Base-by-base conservation (phyloP, 2,329 filamentous ascomycete species). In the Aphanocladium album region DNA sequence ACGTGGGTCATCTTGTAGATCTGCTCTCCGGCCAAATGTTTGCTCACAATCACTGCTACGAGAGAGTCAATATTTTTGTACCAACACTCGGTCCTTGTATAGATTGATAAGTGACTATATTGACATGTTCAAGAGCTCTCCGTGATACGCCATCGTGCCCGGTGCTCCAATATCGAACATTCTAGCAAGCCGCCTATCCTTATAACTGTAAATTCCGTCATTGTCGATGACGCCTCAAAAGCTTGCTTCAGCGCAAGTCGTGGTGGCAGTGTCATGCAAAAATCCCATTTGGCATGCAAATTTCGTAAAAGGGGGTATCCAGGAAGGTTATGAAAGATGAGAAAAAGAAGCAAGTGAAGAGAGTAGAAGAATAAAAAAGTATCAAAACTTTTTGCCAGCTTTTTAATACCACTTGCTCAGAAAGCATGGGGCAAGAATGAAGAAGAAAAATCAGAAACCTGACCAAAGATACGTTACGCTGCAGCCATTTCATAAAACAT, bases 401-500 rank as follows among this genome's bases (percentile, higher is more conserved):
- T 57, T 59, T 60, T 51, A 35, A 56, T 43, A 53, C 23, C 37
- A 47, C 51, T 33, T 37, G 23, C 37, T 62, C 27, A 50, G 25
- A 19, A 39, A 54, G 33, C 9, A 25, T n/a, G n/a, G 37, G 16
- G 27, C 35, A 39, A 27, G 12, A 49, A 47, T 6, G 47, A 43
- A 45, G 56, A 66, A 62, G 61, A 64, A 62, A 68, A 62, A 68
- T 67, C 66, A 68, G 62, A 67, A 61, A 66, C 23, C 35, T 35
- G 52, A 60, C 41, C 45, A 33, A 57, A 41, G 30, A 57, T 58
- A 53, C 57, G 56, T 57, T 62, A 65, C 49, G 65, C 63, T 57
- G 66, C 62, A 67, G 61, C 63, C 63, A 62, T 66, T 70, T 69
- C 61, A 41, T 61, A 64, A 57, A 64, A 66, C 63, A 67, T 67